Evolutionary conservation across 2,329 filamentous ascomycete species (phyloP).

Genomic region (Fusarium sp.): DNA sequence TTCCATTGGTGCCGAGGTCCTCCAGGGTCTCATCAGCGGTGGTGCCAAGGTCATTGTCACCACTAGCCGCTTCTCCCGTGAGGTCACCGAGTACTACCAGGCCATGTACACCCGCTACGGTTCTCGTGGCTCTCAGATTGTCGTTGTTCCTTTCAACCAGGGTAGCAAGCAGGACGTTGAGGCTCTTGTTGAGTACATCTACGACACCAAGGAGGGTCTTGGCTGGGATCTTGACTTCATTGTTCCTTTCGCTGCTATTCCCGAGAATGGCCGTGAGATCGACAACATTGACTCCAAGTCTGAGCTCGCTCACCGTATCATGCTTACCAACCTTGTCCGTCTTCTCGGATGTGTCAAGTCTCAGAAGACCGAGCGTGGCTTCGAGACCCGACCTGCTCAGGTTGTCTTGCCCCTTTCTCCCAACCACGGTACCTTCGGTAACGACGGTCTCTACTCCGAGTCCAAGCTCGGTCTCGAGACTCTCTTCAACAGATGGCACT

Average conservation of each 20-base stretch:
- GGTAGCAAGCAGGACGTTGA: conserved; percentile 98
- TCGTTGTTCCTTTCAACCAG: conserved; percentile 99
- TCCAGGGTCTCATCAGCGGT: conserved; percentile 95
- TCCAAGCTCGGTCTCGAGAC: conserved; percentile 98
- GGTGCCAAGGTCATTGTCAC: conserved; percentile 97
- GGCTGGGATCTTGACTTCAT: conserved; percentile 98
- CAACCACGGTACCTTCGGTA: conserved; percentile 98
- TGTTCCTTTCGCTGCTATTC: conserved; percentile 95
- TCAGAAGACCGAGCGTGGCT: conserved; percentile 87
- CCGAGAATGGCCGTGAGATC: conserved; percentile 97
- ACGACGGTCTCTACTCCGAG: conserved; percentile 97
- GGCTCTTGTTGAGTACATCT: conserved; percentile 94
- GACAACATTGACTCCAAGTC: conserved; percentile 97
- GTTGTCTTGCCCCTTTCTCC: conserved; percentile 95
- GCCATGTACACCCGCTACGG: conserved; percentile 97
- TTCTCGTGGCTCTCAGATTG: conserved; percentile 92
- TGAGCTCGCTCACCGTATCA: conserved; percentile 97
- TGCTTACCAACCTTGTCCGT: conserved; percentile 96
- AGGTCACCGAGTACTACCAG: conserved; percentile 99
- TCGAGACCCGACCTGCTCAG: conserved; percentile 95
- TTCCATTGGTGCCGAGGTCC: conserved; percentile 95
- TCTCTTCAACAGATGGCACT: conserved; percentile 98
- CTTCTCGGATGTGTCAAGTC: conserved; percentile 90
- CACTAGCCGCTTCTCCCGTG: conserved; percentile 93
- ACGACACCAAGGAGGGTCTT: conserved; percentile 93